Evolutionary conservation across 2,329 filamentous ascomycete genomes (phyloP), one percentile per base, ranked within the genome.

Genomic region (Pseudopyrenochaeta lycopersici): DNA sequence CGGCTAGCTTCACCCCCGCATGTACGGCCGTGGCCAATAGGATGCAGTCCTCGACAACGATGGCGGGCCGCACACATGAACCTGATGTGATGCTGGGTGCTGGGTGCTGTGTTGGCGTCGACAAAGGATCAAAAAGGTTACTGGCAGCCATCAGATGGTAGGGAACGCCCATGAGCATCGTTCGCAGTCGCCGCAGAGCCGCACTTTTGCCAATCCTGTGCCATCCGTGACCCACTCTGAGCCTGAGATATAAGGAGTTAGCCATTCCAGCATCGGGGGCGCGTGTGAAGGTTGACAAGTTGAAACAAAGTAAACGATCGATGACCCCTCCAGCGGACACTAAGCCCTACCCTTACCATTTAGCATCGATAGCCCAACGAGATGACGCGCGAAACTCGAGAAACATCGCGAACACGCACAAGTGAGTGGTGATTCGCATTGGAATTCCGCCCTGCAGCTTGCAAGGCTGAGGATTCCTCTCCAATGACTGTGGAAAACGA

Each of bases 381-480:
- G 39, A 49, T 56, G 46, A 38, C 33, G 43, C 43, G 38, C 49
- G 43, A 46, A 42, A 40, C 12, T 21, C 42, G 30, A 32, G 40
- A 46, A 32, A 44, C 44, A 33, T 52, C 48, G 50, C 46, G 18
- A 47, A 42, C 36, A 30, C 32, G 29, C 41, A 46, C 46, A 48
- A 46, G 56, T 64, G 52, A 62, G 61, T 64, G n/a, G 20, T 60
- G 54, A 55, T 56, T 62, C 49, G 58, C 50, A 15, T 47, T 23
- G 11, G n/a, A 12, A 35, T 32, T 20, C 29, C 15, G 47, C 31
- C 46, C 17, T 21, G 12, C 42, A 10, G 27, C 36, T 41, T 42
- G 43, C 59, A 60, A 54, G 56, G 59, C 56, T 54, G 42, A 30
- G 18, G 2, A 38, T n/a, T 14, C 29, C 46, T 44, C 48, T 44